Percentiles rank a stretch among this genome's conserved stretches.
Evolutionary conservation across 202 grass and related monocot species (phyloP).

Genomic region (Digitaria exilis): DNA sequence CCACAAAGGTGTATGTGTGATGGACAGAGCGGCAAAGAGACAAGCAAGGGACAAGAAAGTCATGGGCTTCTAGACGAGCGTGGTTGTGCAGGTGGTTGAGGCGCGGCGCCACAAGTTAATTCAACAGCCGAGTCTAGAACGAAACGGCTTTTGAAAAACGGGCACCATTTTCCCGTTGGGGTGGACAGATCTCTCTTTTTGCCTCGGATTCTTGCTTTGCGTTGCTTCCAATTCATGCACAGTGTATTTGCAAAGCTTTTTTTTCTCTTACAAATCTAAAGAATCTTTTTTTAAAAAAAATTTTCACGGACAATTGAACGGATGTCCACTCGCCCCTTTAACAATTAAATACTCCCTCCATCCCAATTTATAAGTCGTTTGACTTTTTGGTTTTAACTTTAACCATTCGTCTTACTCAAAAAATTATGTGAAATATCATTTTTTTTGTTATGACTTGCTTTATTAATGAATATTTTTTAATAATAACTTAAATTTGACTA

Average conservation of each 20-base stretch:
- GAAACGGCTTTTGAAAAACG: conserved; percentile 15
- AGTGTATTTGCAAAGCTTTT: background rate
- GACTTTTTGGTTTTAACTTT: no score
- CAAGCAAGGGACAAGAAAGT: conserved; percentile 1
- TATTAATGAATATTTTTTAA: no score
- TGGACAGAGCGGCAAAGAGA: background rate
- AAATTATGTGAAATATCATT: no score
- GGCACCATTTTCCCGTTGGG: background rate
- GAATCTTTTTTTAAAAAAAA: no score
- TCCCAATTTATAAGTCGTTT: no score
- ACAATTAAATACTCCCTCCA: no score
- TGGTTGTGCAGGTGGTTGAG: background rate
- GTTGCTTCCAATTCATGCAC: conserved; percentile 22
- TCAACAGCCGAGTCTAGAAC: background rate
- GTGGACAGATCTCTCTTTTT: background rate
- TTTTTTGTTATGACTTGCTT: no score
- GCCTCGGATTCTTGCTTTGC: background rate
- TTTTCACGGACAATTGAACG: background rate
- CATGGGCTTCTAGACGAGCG: conserved; percentile 40
- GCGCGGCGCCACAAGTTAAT: background rate
- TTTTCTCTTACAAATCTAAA: background rate
- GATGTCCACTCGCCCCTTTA: no score
- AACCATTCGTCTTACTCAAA: no score
- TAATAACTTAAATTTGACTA: no score
- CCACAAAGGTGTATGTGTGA: background rate